Percentiles rank a stretch among this genome's conserved stretches.
Conservation (phyloP, 192 early-diverging fungal genomes). For the Glomus cerebriforme region DNA sequence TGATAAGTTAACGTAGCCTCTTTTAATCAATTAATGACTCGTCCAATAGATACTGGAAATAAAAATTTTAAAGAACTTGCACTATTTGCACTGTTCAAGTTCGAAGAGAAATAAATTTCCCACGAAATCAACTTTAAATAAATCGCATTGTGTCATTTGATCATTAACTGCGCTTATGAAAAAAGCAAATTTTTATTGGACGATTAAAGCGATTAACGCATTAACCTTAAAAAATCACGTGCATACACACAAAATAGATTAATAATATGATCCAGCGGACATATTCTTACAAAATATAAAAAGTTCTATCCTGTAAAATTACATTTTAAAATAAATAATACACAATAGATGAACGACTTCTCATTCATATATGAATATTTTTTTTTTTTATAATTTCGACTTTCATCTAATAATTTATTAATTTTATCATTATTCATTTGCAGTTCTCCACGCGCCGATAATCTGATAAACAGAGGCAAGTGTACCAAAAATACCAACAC, state of each 20-base stretch:
- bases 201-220: too few species aligned
- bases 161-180: not conserved
- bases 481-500: conserved; percentile 92
- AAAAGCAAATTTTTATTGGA: not conserved
- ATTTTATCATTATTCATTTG: conserved; percentile 24
- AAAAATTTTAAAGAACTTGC: too few species aligned
- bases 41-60: not conserved
- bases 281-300: too few species aligned
- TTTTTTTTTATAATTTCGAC: too few species aligned
- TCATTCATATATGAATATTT: not conserved
- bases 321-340: too few species aligned
- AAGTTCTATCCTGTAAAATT: too few species aligned
- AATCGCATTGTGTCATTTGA: not conserved
- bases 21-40: not conserved
- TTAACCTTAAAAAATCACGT: too few species aligned
- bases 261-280: too few species aligned
- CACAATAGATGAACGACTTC: too few species aligned
- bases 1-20: not conserved
- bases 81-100: not conserved
- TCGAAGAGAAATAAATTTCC: not conserved
- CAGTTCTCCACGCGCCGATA: conserved; percentile 79
- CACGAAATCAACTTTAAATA: not conserved
- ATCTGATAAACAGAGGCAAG: conserved; percentile 86
- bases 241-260: too few species aligned
- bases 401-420: not conserved